These are phyloP conservation scores for Ascochyta viciae-villosae DNA, from an alignment of 2,329 filamentous ascomycete genomes.

Conservation along the genomic window DNA sequence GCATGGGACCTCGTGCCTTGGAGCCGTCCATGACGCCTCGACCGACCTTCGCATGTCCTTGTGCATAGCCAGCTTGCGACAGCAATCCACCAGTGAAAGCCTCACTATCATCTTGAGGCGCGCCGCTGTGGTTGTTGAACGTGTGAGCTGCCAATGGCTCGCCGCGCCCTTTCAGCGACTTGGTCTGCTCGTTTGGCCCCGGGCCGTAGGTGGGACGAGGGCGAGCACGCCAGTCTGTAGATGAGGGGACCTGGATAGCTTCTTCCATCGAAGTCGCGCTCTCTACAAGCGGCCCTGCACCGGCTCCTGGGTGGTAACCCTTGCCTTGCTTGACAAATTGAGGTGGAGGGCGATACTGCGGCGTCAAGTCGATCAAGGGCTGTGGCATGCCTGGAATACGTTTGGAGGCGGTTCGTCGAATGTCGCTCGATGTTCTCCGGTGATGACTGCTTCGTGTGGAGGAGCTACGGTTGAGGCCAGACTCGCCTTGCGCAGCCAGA, in stretches of 20 bases:
- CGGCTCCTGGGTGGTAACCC: conserved; percentile 52
- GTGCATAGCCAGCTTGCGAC: conserved; percentile 50
- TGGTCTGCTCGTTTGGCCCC: conserved; percentile 42
- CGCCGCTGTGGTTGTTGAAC: conserved; percentile 41
- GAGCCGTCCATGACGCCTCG: conserved; percentile 56
- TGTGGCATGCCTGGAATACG: conserved; percentile 55
- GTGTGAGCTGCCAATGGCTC: conserved; percentile 44
- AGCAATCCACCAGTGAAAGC: conserved; percentile 57
- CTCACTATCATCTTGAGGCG: conserved; percentile 41
- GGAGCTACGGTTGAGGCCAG: conserved; percentile 38
- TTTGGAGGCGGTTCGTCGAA: conserved; percentile 57
- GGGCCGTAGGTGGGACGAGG: conserved; percentile 38
- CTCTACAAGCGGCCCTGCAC: conserved; percentile 54
- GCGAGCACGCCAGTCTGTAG: conserved; percentile 54
- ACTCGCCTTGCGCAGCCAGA: conserved; percentile 32
- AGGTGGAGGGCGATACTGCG: conserved; percentile 69
- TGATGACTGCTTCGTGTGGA: conserved; percentile 44
- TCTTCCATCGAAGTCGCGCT: conserved; percentile 55
- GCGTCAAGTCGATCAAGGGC: conserved; percentile 73
- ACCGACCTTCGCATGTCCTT: conserved; percentile 49
- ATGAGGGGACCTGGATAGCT: conserved; percentile 52
- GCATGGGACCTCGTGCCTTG: conserved; percentile 54
- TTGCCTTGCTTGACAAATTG: conserved; percentile 62
- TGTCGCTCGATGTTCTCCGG: conserved; percentile 44
- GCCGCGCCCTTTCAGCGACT: conserved; percentile 44